Base-by-base conservation (phyloP, 2,329 filamentous ascomycete species). In the Botrytis squamosa region DNA sequence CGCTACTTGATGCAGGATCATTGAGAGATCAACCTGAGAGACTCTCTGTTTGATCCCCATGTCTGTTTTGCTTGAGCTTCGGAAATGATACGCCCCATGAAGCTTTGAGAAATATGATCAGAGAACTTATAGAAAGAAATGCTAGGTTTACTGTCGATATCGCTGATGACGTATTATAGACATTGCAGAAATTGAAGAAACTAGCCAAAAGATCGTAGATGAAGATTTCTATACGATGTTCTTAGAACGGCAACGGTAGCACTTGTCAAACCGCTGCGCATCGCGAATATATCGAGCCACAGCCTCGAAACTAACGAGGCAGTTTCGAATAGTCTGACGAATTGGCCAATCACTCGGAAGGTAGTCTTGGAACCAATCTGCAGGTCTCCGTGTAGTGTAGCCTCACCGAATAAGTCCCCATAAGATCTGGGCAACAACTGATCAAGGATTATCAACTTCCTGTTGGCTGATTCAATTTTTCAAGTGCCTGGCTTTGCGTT, bases 361-460 rank as follows among this genome's bases (percentile, higher is more conserved):
- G 49, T 12, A 12, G 22, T 5, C 3, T 2, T 2, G 25, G 4
- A 6, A 22, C 7, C 44, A 49, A 12, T 52, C 12, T 52, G 49
- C 49, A 12, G 16, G 49, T 3, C 3, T 16, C 10, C 25, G 25
- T 16, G 0, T 52, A 12, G 25, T n/a, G 25, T 52, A n/a, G 2
- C 49, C 25, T 16, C 25, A 52, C 12, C 25, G 12, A 52, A n/a
- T 14, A 16, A 52, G 25, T n/a, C 49, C 2, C 12, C 12, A 52
- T n/a, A 7, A 14, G 10, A 52, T 52, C 25, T n/a, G 25, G 12
- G 49, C 49, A n/a, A n/a, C 4, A 52, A 14, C 49, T 3, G 25
- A 7, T n/a, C 1, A 52, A 52, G 5, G 0, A 14, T 25, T n/a
- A n/a, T n/a, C 22, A 52, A 52, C 10, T 0, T 25, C 0, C 0